Percentiles rank a stretch among this genome's conserved stretches.
These are phyloP conservation scores for Ensete ventricosum DNA, from an alignment of 176 grass and related monocot species.

Conservation along the genomic window DNA sequence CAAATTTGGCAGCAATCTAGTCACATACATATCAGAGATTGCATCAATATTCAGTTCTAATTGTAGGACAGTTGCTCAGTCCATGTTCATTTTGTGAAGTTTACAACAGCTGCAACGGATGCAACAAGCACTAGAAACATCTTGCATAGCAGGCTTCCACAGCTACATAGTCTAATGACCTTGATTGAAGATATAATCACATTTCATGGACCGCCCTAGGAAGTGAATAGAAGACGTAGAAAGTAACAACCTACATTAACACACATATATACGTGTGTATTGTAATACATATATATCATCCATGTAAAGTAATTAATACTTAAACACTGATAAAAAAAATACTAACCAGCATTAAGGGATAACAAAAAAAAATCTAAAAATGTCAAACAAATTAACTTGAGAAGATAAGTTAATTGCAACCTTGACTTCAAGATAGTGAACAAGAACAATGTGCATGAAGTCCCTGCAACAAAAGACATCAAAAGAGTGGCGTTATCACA, in stretches of 20 bases:
- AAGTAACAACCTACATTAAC: not conserved
- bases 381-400: not conserved
- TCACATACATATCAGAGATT: too few species aligned
- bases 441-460: conserved; percentile 95
- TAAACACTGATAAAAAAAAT: not conserved
- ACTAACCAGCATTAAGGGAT: not conserved
- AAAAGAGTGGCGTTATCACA: not conserved
- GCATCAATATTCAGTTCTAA: too few species aligned
- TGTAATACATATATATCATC: not conserved
- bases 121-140: too few species aligned
- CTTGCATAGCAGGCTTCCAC: too few species aligned
- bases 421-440: conserved; percentile 98
- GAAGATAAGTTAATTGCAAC: conserved; percentile 35
- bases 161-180: not conserved
- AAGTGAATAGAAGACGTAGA: not conserved
- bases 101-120: too few species aligned
- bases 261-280: not conserved
- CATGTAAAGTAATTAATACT: not conserved
- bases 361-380: not conserved
- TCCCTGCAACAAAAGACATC: conserved; percentile 49
- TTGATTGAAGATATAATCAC: not conserved
- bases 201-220: not conserved
- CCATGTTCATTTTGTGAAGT: too few species aligned
- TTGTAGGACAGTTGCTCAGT: too few species aligned
- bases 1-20: too few species aligned